Evolutionary conservation across 2,329 filamentous ascomycete genomes (phyloP).

Genomic region (Claviceps sorghi): DNA sequence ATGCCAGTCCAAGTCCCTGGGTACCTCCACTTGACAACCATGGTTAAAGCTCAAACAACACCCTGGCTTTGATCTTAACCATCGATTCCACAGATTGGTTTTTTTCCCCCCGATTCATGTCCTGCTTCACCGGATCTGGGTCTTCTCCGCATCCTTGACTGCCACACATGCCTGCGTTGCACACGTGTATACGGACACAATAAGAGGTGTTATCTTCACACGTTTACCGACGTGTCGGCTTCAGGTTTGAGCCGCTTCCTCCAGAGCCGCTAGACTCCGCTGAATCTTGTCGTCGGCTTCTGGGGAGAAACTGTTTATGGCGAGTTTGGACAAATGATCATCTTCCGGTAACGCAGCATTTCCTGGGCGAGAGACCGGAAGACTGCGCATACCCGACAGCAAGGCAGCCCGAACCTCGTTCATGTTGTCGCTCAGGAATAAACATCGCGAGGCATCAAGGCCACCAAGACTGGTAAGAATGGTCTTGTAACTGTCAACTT

Average conservation of each 20-base stretch:
- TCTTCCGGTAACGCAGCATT: constrained; percentile 48
- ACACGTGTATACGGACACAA: neutral
- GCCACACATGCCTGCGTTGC: no score
- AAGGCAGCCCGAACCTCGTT: constrained; percentile 51
- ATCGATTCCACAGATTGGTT: neutral
- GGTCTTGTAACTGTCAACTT: constrained; percentile 49
- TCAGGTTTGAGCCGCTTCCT: neutral
- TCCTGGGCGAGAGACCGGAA: constrained; percentile 51
- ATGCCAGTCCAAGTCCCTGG: neutral
- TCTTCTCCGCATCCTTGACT: neutral
- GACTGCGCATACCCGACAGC: constrained; percentile 46
- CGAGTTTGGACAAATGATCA: constrained; percentile 23
- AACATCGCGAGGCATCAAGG: constrained; percentile 37
- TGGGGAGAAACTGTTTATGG: constrained; percentile 21
- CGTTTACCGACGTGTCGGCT: neutral
- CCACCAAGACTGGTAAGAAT: constrained; percentile 37
- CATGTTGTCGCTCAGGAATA: constrained; percentile 74
- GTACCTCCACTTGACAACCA: neutral
- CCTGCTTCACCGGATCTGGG: neutral
- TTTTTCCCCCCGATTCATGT: neutral
- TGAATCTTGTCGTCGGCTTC: constrained; percentile 9
- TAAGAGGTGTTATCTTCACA: neutral
- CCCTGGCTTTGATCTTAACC: neutral
- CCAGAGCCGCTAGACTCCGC: constrained; percentile 5
- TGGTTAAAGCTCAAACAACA: neutral